Evolutionary conservation across 2,329 filamentous ascomycete genomes (phyloP).

Genomic region (Ophiocordyceps robertsii): DNA sequence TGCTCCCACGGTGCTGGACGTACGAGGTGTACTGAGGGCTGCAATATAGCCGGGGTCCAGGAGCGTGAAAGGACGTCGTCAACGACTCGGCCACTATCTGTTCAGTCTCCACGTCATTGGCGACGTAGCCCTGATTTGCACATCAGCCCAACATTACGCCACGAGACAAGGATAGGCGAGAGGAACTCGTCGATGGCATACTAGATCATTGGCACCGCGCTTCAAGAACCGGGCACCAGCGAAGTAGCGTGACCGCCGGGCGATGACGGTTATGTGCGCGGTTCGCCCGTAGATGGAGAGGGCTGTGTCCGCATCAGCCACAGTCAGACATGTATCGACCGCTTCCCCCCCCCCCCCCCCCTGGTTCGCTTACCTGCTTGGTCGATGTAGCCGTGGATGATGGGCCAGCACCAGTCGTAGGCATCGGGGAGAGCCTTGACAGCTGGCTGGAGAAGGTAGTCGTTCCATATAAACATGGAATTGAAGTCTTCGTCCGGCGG

Average conservation of each 20-base stretch:
- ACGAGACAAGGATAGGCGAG: not conserved
- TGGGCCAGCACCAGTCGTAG: constrained; percentile 91
- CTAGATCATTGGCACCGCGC: constrained; percentile 79
- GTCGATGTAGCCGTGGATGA: constrained; percentile 93
- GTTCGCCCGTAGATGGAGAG: constrained; percentile 76
- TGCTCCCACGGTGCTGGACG: constrained; percentile 91
- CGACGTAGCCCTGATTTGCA: constrained; percentile 63
- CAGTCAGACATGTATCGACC: not conserved
- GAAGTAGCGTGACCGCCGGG: constrained; percentile 81
- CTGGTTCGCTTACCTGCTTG: constrained; percentile 46
- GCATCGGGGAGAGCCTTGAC: constrained; percentile 57
- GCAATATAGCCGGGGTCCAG: constrained; percentile 71
- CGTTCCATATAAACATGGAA: constrained; percentile 97
- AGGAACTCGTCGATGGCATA: constrained; percentile 11
- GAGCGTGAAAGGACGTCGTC: constrained; percentile 90
- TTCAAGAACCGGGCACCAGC: constrained; percentile 91
- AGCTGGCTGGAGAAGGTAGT: constrained; percentile 71
- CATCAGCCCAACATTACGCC: not conserved
- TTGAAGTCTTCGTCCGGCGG: constrained; percentile 57
- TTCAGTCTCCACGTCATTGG: constrained; percentile 97
- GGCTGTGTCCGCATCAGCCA: constrained; percentile 21
- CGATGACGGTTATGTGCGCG: constrained; percentile 88
- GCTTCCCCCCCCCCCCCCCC: too few relatives aligned
- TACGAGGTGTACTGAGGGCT: constrained; percentile 93
- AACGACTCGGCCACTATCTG: constrained; percentile 93